Base-by-base conservation (phyloP, 768 basidiomycete species). In the Suillus sp. region DNA sequence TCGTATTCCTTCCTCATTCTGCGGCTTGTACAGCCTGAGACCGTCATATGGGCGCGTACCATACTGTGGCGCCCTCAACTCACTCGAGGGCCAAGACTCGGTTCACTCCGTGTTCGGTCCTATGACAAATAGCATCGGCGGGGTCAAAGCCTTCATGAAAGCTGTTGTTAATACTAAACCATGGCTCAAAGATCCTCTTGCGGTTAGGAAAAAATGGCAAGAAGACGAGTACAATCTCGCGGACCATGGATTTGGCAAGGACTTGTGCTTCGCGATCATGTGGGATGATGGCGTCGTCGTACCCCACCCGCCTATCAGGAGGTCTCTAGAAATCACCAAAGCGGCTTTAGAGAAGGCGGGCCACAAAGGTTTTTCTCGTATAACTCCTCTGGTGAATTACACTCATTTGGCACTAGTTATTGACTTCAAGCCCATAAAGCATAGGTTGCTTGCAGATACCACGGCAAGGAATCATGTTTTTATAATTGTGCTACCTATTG, bases 61-160 rank as follows among this genome's bases (percentile, higher is more conserved):
- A 0, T 93, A 89, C 69, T 76, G 78, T n/a, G 86, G 87, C 18
- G 83, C 84, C 7, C 76, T 82, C 4, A 92, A 89, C 72, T 83
- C 86, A 2, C 69, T 86, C 32, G 83, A 88, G 71, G 93, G 93
- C n/a, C 86, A 89, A 70, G 91, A 93, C 63, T 85, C 87, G 18
- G 69, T 91, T 38, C 78, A 78, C 4, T 90, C 91, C 2, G 89
- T 92, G 34, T 79, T 93, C 11, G 93, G 93, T 0, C 93, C 93
- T 3, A 77, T 93, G 57, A 77, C 85, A 1, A 78, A 76, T 47
- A 84, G 84, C 34, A 65, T 92, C 50, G 76, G 72, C 13, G 90
- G 83, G n/a, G 73, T 95, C 61, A 87, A 85, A 69, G 66, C 74
- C 0, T 93, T 95, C 75, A 83, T 84, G 73, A 81, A 88, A 71